Evolutionary conservation across 345 rosid genomes (phyloP), one percentile per base, ranked within the genome.

Genomic region (Corchorus capsularis): DNA sequence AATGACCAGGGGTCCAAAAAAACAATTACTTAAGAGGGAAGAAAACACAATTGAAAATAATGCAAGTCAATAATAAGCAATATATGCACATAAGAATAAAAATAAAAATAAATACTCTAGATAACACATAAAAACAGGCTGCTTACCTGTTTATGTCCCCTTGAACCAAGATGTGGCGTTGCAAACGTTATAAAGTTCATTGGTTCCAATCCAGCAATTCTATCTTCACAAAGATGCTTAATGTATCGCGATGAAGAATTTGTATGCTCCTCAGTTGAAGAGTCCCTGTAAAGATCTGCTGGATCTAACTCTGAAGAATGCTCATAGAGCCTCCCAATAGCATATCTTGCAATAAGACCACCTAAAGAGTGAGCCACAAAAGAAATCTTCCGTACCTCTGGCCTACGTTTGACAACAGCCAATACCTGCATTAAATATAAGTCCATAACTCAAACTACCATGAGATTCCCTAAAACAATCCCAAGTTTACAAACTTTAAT

Each of bases 291-390:
- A 76, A 59, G 32, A 57, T 47, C 67, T 5, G 80, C 27, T 32
- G 64, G 57, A 68, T 69, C 72, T 22, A 72, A 46, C 69, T 74
- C 74, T 35, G 82, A 69, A 63, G 77, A 62, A 66, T 78, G 75
- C 80, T 81, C 85, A 83, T 88, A 90, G 19, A 95, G 93, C 87
- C 87, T 90, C 46, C 97, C 98, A 64, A 95, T 77, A 60, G 98
- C 98, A 86, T 91, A 95, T 78, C 99, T 91, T 60, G 99, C 97
- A 82, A 95, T 83, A 80, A 95, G 94, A 59, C 99, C 99, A 37
- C 99, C 99, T 83, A 95, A 79, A 22, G 99, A 95, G 79, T 95
- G 99, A 76, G 98, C 98, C 72, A 95, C 91, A 71, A 95, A 93
- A 41, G 99, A 95, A 66, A 95, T 95, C 90, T 91, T 95, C 75